Conservation (phyloP, 371 early-diverging fungal genomes). For the Gilbertella persicaria region DNA sequence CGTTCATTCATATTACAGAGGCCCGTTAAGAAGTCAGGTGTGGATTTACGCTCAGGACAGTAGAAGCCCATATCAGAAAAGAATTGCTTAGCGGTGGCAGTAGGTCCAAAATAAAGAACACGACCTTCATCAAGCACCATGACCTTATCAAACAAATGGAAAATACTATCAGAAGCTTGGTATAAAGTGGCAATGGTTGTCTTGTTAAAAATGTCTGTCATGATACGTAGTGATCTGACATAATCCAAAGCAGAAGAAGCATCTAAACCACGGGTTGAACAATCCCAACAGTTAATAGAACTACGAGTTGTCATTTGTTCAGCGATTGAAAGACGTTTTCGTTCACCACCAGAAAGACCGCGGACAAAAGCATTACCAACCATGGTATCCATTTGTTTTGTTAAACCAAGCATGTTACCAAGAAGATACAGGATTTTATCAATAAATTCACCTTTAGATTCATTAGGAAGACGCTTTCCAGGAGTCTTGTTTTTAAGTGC, state of each 20-base stretch:
- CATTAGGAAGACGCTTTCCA: conserved; percentile 51
- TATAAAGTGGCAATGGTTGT: conserved; percentile 56
- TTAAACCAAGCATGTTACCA: conserved; percentile 73
- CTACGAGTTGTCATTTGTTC: conserved; percentile 83
- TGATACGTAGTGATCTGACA: conserved; percentile 66
- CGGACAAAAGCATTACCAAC: conserved; percentile 85
- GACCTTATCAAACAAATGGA: conserved; percentile 75
- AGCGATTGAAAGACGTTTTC: conserved; percentile 87
- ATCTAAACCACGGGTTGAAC: conserved; percentile 92
- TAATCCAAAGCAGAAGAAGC: conserved; percentile 86
- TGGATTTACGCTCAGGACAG: conserved; percentile 74
- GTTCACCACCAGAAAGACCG: conserved; percentile 86
- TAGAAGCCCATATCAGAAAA: conserved; percentile 68
- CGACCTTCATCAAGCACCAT: conserved; percentile 73
- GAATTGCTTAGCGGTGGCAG: conserved; percentile 58
- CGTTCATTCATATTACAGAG: conserved; percentile 66
- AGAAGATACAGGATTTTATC: conserved; percentile 52
- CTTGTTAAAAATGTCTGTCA: conserved; percentile 63
- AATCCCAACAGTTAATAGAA: conserved; percentile 82
- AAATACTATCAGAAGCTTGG: conserved; percentile 78
- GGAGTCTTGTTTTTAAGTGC: conserved; percentile 71
- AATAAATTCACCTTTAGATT: conserved; percentile 44
- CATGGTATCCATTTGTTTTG: conserved; percentile 74
- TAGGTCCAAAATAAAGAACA: conserved; percentile 75
- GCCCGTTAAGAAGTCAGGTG: conserved; percentile 77